Evolutionary conservation across 2,329 filamentous ascomycete genomes (phyloP), one percentile per base, ranked within the genome.

Genomic region (Neofusicoccum kwambonambiense): DNA sequence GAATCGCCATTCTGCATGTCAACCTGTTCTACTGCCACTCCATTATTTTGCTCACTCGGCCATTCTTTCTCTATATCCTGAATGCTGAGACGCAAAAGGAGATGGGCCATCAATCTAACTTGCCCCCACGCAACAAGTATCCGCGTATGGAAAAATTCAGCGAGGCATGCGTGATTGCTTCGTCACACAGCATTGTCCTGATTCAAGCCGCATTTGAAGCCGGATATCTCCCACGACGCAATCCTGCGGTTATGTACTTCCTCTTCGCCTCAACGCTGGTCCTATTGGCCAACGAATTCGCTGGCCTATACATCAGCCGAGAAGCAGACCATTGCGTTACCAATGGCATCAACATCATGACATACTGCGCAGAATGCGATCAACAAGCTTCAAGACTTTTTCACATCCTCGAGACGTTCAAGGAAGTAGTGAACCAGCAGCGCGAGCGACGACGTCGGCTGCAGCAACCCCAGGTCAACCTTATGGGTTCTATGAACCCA

Each of bases 21-120:
- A 87, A 88, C 66, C 76, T 90, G 27, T 77, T 89, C 41, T 85
- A 89, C 65, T 85, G 82, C 64, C 87, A 90, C 70, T 85, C 86
- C 0, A 82, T 89, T 47, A 83, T 90, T 31, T 78, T 90, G 0
- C 80, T 90, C 1, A 88, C 86, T 1, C 80, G 88, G 34, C 87
- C 88, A 0, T 89, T 90, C 71, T 87, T 89, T 65, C 75, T 89
- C 13, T 85, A 83, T 65, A 79, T 87, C 12, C 78, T 88, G 45
- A 85, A 80, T 61, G 73, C 75, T 13, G 75, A 79, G 57, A 75
- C 76, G 3, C 78, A 79, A 67, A 72, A 74, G 13, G 72, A 75
- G 42, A 68, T 70, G 39, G 73, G 69, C 35, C 72, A 75, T 62
- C 64, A 65, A 3, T 64, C 70, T 8, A 70, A 71, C 17, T 60